Evolutionary conservation across 352 stramenopile genomes (phyloP).

Genomic region (Phytophthora europaea): DNA sequence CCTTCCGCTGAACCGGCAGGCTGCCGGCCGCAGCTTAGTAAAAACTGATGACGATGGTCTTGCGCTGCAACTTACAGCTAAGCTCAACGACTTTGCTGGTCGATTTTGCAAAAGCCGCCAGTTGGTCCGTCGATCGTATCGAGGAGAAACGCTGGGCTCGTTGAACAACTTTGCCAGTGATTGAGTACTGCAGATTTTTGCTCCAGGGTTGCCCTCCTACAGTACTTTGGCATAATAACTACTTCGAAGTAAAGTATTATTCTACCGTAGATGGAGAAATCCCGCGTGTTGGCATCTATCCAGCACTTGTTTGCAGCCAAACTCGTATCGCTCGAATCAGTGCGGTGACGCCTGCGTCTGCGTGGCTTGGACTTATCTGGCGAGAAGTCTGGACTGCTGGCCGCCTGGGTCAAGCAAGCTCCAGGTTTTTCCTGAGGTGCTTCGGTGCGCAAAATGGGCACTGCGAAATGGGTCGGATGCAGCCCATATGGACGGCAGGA

Average conservation of each 20-base stretch:
- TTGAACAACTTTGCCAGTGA: background rate
- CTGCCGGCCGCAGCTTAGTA: background rate
- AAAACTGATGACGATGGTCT: too few species aligned
- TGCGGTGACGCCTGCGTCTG: background rate
- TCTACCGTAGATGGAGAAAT: background rate
- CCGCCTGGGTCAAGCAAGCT: background rate
- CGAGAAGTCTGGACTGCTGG: background rate
- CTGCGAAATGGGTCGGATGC: background rate
- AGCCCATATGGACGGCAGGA: slow-evolving; percentile 23
- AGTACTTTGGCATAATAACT: background rate
- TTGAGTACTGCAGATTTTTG: background rate
- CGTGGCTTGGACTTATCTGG: background rate
- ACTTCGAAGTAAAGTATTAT: background rate
- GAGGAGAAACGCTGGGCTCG: too few species aligned
- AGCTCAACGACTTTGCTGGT: too few species aligned
- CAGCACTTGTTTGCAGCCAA: background rate
- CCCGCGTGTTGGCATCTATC: background rate
- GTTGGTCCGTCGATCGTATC: background rate
- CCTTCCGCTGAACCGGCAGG: background rate
- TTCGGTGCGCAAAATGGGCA: slow-evolving; percentile 25
- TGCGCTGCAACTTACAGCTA: too few species aligned
- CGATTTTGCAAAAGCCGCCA: background rate
- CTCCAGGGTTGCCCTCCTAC: background rate
- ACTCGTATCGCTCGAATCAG: background rate
- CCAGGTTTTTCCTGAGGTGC: background rate